A percentile compares a stretch with the other conserved stretches of the same genome.
Conservation (phyloP, 352 stramenopile genomes). For the Globisporangium uncinulatum region DNA sequence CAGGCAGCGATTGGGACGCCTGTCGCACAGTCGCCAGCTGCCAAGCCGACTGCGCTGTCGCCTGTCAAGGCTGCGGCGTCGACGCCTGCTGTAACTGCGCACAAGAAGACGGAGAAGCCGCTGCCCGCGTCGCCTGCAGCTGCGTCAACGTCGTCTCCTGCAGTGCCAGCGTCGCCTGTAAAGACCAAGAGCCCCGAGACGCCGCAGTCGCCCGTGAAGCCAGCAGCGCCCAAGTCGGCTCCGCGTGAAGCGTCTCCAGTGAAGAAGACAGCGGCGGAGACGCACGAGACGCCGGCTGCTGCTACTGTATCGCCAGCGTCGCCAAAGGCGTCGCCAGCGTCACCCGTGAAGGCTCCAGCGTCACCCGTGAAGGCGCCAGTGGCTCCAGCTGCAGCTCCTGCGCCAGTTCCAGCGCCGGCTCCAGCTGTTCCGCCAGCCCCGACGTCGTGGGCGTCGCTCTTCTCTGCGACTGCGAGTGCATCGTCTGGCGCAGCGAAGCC, state of each 20-base stretch:
- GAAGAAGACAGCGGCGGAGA: conserved; percentile 13
- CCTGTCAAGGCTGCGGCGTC: conserved; percentile 23
- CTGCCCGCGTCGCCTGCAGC: conserved; percentile 19
- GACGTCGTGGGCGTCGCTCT: conserved; percentile 62
- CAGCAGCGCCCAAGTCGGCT: conserved; percentile 11
- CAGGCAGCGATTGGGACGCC: conserved; percentile 38
- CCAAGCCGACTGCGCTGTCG: conserved; percentile 1
- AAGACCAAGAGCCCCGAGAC: conserved; percentile 11
- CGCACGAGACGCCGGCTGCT: conserved; percentile 5
- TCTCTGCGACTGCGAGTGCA: conserved; percentile 19
- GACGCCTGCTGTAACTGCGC: background rate
- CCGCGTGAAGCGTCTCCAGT: conserved; percentile 14
- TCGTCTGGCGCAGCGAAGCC: conserved; percentile 9
- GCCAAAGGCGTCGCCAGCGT: conserved; percentile 9
- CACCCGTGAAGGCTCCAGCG: background rate
- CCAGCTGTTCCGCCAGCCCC: conserved; percentile 14
- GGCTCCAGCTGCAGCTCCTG: conserved; percentile 11
- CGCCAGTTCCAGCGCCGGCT: conserved; percentile 14
- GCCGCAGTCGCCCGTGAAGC: conserved; percentile 15
- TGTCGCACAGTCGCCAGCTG: conserved; percentile 20
- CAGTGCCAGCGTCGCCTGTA: conserved; percentile 10
- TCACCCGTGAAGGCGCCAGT: conserved; percentile 8
- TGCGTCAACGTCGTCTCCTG: conserved; percentile 10
- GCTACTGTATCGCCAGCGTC: conserved; percentile 4
- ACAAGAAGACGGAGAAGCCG: conserved; percentile 13